phyloP scores from a whole-genome alignment of 129 eudicot species.

The Deinandra increscens region DNA sequence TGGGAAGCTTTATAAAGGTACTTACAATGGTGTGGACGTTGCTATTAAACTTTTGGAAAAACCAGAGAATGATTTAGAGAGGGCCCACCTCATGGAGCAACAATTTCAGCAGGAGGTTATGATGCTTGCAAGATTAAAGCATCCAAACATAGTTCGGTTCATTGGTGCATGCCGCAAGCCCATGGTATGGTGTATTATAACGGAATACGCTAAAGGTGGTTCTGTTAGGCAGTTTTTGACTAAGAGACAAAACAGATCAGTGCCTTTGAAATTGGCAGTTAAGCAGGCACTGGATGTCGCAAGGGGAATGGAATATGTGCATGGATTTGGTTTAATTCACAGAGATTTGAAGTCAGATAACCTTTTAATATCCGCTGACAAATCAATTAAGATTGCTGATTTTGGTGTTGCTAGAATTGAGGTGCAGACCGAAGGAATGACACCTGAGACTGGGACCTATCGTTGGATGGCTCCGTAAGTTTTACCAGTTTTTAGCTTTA shows the following conservation, averaged over 20 bases:
- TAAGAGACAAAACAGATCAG: constrained; percentile 47
- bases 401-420: too few species aligned
- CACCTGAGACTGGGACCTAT: constrained; percentile 95
- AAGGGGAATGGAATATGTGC: constrained; percentile 40
- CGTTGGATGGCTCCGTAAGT: constrained; percentile 99
- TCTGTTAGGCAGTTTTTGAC: constrained; percentile 74
- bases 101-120: constrained; percentile 81
- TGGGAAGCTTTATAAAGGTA: constrained; percentile 73
- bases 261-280: constrained; percentile 15
- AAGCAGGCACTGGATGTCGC: constrained; percentile 93
- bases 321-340: too few species aligned
- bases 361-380: too few species aligned
- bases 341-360: too few species aligned
- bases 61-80: constrained; percentile 12
- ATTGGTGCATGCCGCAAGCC: constrained; percentile 88
- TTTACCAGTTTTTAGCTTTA: neutral
- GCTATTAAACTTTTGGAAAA: constrained; percentile 52
- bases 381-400: too few species aligned
- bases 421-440: constrained; percentile 50
- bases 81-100: constrained; percentile 79
- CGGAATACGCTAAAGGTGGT: constrained; percentile 94
- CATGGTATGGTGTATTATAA: constrained; percentile 87
- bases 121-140: constrained; percentile 75
- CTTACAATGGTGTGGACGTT: constrained; percentile 68
- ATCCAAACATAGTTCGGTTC: constrained; percentile 77